Evolutionary conservation across 768 basidiomycete genomes (phyloP), one percentile per base, ranked within the genome.

Genomic region (Suillus subluteus): DNA sequence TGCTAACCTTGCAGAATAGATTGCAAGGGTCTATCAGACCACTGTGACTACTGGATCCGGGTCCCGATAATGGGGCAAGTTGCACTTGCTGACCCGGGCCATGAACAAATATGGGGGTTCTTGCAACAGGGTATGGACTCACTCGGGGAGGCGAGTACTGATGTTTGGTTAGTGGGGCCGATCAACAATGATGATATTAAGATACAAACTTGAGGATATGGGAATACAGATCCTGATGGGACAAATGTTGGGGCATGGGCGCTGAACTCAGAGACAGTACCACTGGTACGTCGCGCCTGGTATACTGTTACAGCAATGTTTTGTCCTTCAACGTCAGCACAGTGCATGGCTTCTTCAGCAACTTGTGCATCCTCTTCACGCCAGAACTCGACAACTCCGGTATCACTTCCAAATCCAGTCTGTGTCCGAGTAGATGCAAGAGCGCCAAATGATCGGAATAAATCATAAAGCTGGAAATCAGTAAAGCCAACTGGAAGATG

Each of bases 61-160:
- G 92, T 4, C 93, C 93, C 23, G 70, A 68, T 58, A 85, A 62
- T 16, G 94, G 94, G 1, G 94, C 93, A 9, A 90, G 83, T 75
- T 96, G 93, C 41, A 95, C 92, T 75, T 95, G 94, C 74, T 96
- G 94, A 4, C 94, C 94, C 13, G 94, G 94, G 12, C 94, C 94
- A 76, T 94, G 93, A 9, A 93, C 82, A 73, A 95, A 95, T 23
- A 84, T 70, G 38, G 86, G 68, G 16, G 69, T 71, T 38, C 78
- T 77, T 48, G 79, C 79, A 4, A 77, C 79, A 55, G 78, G 82
- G 70, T 82, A 87, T 16, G 86, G 86, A 71, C 80, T 82, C 32
- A 78, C 80, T 67, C 87, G 87, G 8, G 91, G 89, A 63, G 91
- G 90, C 52, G 90, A 91, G 79, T 93, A 91, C 84, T 88, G 68